Evolutionary conservation across 2,329 filamentous ascomycete species (phyloP).

Genomic region (Monosporascus sp.): DNA sequence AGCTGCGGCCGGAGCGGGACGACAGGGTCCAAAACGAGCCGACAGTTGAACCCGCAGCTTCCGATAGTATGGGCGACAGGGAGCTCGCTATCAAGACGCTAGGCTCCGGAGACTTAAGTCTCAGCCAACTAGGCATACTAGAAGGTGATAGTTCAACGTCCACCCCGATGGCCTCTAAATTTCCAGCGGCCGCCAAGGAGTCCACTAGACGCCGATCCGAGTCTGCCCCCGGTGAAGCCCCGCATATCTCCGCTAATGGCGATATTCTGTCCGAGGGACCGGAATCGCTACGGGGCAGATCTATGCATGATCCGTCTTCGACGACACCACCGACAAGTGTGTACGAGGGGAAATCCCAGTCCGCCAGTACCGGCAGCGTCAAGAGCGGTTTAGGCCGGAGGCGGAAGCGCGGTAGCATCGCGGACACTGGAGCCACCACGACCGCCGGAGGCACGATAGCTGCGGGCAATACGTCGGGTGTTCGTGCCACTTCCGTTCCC

Average conservation of each 20-base stretch:
- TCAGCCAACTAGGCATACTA: constrained; percentile 79
- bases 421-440: constrained; percentile 51
- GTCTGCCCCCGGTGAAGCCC: constrained; percentile 49
- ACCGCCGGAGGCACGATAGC: constrained; percentile 62
- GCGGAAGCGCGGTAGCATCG: constrained; percentile 79
- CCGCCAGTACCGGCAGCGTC: constrained; percentile 63
- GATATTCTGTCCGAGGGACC: constrained; percentile 35
- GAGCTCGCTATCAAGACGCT: constrained; percentile 83
- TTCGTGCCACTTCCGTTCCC: constrained; percentile 57
- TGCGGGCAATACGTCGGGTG: constrained; percentile 65
- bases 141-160: constrained; percentile 51
- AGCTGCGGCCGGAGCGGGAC: constrained; percentile 27
- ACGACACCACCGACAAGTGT: constrained; percentile 62
- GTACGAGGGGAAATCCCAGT: constrained; percentile 55
- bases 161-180: constrained; percentile 52
- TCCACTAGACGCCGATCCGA: constrained; percentile 45
- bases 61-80: constrained; percentile 47
- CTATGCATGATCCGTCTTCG: constrained; percentile 43
- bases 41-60: constrained; percentile 34
- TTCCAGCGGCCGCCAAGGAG: constrained; percentile 41
- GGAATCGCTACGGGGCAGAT: constrained; percentile 38
- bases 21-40: constrained; percentile 40
- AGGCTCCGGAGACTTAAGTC: constrained; percentile 80
- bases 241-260: constrained; percentile 18
- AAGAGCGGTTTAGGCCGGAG: constrained; percentile 56